phyloP scores from a whole-genome alignment of 306 rosid genomes.

The Cotoneaster glaucophyllus region DNA sequence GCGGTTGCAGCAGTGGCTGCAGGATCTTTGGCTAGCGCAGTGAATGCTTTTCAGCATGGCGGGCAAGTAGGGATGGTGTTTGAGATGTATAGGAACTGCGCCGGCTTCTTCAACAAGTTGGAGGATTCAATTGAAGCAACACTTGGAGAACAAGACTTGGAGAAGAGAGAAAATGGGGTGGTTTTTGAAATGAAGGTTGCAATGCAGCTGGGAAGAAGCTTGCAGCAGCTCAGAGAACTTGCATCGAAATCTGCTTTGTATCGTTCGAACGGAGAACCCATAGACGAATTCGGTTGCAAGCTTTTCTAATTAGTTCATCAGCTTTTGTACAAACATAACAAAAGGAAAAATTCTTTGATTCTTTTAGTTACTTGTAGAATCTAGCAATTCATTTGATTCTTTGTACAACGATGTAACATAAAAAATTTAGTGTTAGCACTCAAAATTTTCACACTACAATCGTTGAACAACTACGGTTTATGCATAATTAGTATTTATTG shows the following conservation, averaged over 20 bases:
- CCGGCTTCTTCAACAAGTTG: constrained; percentile 41
- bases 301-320: constrained; percentile 26
- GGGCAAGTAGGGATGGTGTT: constrained; percentile 72
- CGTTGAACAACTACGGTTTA: not conserved
- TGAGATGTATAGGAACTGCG: constrained; percentile 58
- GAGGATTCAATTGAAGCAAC: constrained; percentile 39
- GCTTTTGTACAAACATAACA: not conserved
- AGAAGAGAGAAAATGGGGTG: constrained; percentile 61
- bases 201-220: constrained; percentile 57
- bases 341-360: not conserved
- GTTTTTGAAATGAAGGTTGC: constrained; percentile 57
- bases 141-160: constrained; percentile 41
- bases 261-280: constrained; percentile 29
- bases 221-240: constrained; percentile 42
- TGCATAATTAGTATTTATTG: not conserved
- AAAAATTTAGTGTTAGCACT: not conserved
- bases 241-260: constrained; percentile 39
- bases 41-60: constrained; percentile 56
- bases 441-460: not conserved
- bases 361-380: not conserved
- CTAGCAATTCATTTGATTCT: not conserved
- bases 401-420: not conserved
- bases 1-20: constrained; percentile 38
- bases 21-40: constrained; percentile 42
- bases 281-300: constrained; percentile 67